Conservation (phyloP, 2,329 filamentous ascomycete species). For the Chaetomium olivaceum region DNA sequence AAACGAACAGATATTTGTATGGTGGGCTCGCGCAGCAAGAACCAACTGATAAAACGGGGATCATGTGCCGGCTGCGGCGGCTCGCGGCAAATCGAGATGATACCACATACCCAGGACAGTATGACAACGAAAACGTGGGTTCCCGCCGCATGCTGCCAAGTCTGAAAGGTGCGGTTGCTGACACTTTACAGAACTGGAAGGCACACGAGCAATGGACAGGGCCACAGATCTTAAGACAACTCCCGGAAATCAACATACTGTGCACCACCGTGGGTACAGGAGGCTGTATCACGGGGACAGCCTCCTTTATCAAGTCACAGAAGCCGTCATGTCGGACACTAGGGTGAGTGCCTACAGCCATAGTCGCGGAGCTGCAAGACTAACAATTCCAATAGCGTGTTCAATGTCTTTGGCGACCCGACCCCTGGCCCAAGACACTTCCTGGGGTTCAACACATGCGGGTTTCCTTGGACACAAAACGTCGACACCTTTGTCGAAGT, state of each 20-base stretch:
- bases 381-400: not conserved
- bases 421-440: not conserved
- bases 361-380: not conserved
- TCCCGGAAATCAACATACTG: not conserved
- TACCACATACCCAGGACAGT: not conserved
- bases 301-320: not conserved
- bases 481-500: not conserved
- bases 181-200: not conserved
- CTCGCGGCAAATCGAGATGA: not conserved
- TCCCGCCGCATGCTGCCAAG: not conserved
- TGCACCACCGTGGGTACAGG: not conserved
- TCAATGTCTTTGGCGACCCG: not conserved
- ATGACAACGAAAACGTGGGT: not conserved
- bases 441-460: not conserved
- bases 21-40: not conserved
- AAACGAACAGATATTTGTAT: not conserved
- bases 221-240: not conserved
- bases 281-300: not conserved
- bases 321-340: not conserved
- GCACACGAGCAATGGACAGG: not conserved
- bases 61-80: not conserved
- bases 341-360: not conserved
- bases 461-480: not conserved
- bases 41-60: not conserved
- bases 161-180: not conserved